Evolutionary conservation across 2,329 filamentous ascomycete genomes (phyloP).

Genomic region (Beauveria asiatica): DNA sequence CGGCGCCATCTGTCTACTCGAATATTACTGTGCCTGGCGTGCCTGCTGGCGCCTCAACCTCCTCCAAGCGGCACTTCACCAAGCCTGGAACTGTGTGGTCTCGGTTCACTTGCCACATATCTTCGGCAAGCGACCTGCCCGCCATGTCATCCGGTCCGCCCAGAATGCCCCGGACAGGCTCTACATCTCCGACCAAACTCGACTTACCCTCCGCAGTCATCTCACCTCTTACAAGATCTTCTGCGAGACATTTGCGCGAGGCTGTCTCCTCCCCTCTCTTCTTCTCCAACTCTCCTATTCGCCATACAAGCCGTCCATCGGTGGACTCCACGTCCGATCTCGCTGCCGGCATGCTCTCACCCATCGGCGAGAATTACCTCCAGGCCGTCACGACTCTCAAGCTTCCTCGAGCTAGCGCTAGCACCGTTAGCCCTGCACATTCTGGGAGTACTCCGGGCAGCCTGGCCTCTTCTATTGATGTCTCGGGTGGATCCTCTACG

Average conservation of each 20-base stretch:
- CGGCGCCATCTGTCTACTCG: neutral
- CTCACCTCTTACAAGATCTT: conserved; percentile 13
- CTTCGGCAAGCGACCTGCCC: conserved; percentile 20
- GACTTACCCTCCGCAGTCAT: conserved; percentile 29
- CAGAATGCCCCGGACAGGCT: conserved; percentile 41
- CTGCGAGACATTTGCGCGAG: conserved; percentile 23
- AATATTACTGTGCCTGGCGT: neutral
- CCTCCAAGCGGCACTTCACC: neutral
- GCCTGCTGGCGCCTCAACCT: neutral
- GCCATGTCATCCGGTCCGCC: conserved; percentile 27
- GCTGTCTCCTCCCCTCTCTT: conserved; percentile 42
- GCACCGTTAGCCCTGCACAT: conserved; percentile 36
- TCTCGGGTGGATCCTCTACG: conserved; percentile 35
- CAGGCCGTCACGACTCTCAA: conserved; percentile 45
- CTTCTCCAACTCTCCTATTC: conserved; percentile 37
- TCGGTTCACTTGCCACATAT: neutral
- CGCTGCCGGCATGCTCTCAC: conserved; percentile 38
- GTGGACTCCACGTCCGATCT: conserved; percentile 32
- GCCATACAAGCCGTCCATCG: conserved; percentile 28
- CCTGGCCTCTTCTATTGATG: conserved; percentile 44
- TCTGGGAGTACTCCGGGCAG: conserved; percentile 45
- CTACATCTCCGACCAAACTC: conserved; percentile 36
- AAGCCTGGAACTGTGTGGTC: neutral
- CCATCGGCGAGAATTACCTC: conserved; percentile 32
- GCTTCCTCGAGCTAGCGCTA: conserved; percentile 45